Evolutionary conservation across 2,329 filamentous ascomycete genomes (phyloP), one percentile per base, ranked within the genome.

Genomic region (Fusarium denticulatum): DNA sequence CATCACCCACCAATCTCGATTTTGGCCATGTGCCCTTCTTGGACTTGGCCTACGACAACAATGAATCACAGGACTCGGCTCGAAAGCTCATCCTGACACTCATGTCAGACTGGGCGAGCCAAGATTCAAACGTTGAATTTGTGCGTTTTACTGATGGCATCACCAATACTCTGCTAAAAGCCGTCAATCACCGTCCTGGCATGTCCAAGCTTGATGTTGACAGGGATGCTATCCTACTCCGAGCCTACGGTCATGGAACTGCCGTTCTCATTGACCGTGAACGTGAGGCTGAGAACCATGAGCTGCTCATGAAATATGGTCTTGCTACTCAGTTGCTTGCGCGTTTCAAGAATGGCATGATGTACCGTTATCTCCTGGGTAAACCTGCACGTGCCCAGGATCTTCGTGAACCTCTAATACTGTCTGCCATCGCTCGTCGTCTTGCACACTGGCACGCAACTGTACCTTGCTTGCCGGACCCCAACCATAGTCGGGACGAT

Each of bases 71-170:
- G 73, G 87, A 89, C 65, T 97, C 96, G 26, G 96, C 95, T 60
- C 87, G 93, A 70, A 89, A 89, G 73, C 90, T 99, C 72, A 91
- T 98, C 78, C 86, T 94, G 76, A 89, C 93, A 34, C 87, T 98
- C 70, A 89, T 92, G 67, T 95, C 95, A 16, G 91, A 97, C 77
- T 99, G 96, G 96, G 88, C 91, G 75, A 88, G 88, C 53, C 86
- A 89, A 40, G 90, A 91, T 73, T 93, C 93, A 64, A 89, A 92
- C 47, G 88, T 99, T 77, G 91, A 96, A 79, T 94, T 98, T 80
- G 88, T 94, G 75, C 92, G 93, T 73, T 99, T 98, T 86, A 99
- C 95, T 43, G 96, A 99, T 79, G 96, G 96, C 80, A 99, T 98
- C 84, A 99, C 96, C 75, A 99, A 99, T 84, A 98, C 95, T 56